Evolutionary conservation across 305 asterid genomes (phyloP).

Genomic region (Rubia balearica): DNA sequence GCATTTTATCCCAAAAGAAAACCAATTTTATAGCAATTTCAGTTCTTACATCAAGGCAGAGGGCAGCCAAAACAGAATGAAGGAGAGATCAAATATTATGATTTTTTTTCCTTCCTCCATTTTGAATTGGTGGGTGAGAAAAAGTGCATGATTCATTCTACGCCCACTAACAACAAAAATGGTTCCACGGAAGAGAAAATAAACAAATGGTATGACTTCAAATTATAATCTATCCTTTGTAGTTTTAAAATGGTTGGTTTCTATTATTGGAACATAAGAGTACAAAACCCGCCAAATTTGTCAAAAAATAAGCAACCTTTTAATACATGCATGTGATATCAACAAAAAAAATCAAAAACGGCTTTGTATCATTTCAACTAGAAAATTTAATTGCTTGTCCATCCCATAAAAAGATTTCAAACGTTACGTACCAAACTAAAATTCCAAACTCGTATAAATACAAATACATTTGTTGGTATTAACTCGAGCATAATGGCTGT

Average conservation of each 20-base stretch:
- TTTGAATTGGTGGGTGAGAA: constrained; percentile 2
- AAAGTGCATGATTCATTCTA: background rate
- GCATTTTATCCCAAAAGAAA: no score
- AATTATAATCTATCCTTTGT: background rate
- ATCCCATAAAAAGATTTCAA: background rate
- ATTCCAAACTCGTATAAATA: no score
- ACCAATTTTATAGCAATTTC: background rate
- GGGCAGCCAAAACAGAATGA: background rate
- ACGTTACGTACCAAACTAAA: background rate
- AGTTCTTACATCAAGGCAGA: background rate
- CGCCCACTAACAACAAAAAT: background rate
- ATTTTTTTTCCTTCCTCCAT: background rate
- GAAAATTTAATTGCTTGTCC: background rate
- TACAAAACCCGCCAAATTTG: background rate
- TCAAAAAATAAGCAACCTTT: background rate
- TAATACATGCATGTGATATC: background rate
- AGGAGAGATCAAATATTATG: background rate
- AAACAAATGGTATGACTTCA: background rate
- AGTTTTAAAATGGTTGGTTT: no score
- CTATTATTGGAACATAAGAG: background rate
- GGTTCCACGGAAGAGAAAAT: background rate
- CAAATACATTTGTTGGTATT: no score
- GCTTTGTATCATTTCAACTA: background rate
- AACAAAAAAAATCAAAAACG: background rate
- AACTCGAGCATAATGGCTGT: background rate